Base-by-base conservation (phyloP, 179 eudicot genomes). In the Nepenthes alata region DNA sequence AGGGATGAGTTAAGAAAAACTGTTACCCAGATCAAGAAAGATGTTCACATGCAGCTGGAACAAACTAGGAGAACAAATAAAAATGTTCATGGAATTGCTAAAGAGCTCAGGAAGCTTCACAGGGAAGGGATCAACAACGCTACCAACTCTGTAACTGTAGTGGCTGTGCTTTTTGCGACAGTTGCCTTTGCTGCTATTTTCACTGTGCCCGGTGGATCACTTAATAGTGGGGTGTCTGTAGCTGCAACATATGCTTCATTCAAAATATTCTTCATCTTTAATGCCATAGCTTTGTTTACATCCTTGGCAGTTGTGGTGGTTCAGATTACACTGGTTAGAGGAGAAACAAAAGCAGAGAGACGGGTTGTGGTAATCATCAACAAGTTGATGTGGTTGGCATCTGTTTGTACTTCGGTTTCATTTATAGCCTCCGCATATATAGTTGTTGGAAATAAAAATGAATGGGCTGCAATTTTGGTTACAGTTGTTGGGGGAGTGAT, bases 151-250 rank as follows among this genome's bases (percentile, higher is more conserved):
- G 87, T 84, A 1, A 90, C 97, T 5, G 88, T 90, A 51, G 95
- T 87, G 3, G 97, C 97, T 0, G 93, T 83, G 14, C 86, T 87
- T 3, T 85, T 90, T 37, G 95, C 97, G 16, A 90, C 95, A 0
- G 97, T 90, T 9, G 95, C 97, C 11, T 90, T 90, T 60, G 97
- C 97, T 2, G 91, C 97, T 57, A 87, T 90, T 2, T 90, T 90
- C 63, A 90, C 97, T 0, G 89, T 90, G 34, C 97, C 97, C 0
- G 95, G 97, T 9, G 93, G 88, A 3, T 85, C 80, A 67, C 13
- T 38, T 45, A 59, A 76, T 55, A 59, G 25, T 11, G 97, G 97
- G 52, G 62, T 56, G 61, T 95, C 97, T 5, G 85, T 83, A 44
- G 76, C 82, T 47, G 81, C 80, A 10, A 65, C 47, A 34, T 70